A percentile compares a stretch with the other conserved stretches of the same genome.
Evolutionary conservation across 2,329 filamentous ascomycete species (phyloP).

Genomic region (Penicillium rolfsii): DNA sequence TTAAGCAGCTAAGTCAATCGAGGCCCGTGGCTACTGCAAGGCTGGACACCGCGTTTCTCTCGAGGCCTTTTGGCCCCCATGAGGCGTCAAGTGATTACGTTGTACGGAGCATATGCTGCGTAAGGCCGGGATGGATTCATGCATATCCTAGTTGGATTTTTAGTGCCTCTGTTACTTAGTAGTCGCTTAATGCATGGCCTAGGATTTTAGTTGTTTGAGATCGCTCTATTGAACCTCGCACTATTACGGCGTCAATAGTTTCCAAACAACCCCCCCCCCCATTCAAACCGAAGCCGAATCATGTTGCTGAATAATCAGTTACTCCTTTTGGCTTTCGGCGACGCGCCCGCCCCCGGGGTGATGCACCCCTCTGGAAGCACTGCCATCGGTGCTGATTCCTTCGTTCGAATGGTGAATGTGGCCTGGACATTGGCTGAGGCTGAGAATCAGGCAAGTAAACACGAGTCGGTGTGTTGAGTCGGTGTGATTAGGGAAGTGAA

Average conservation of each 20-base stretch:
- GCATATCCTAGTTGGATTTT: neutral
- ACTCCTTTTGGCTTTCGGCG: neutral
- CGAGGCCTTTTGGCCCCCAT: neutral
- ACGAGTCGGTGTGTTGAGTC: slow-evolving; percentile 2
- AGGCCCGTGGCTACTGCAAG: neutral
- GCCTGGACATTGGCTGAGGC: neutral
- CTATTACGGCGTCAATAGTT: neutral
- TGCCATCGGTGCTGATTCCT: neutral
- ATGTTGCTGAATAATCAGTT: neutral
- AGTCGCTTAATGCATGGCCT: neutral
- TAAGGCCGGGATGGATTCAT: neutral
- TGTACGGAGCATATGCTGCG: neutral
- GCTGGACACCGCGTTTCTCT: neutral
- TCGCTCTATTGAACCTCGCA: neutral
- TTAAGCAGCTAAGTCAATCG: neutral
- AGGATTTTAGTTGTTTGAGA: neutral
- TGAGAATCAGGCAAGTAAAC: neutral
- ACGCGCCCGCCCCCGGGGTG: neutral
- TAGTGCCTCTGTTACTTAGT: too few species aligned
- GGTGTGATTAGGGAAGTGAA: slow-evolving; percentile 1
- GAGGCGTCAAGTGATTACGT: neutral
- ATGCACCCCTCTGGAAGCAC: neutral
- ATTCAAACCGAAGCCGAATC: neutral
- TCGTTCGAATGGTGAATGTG: neutral
- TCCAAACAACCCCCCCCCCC: neutral